Base-by-base conservation (phyloP, 345 rosid species). In the Psidium guajava region DNA sequence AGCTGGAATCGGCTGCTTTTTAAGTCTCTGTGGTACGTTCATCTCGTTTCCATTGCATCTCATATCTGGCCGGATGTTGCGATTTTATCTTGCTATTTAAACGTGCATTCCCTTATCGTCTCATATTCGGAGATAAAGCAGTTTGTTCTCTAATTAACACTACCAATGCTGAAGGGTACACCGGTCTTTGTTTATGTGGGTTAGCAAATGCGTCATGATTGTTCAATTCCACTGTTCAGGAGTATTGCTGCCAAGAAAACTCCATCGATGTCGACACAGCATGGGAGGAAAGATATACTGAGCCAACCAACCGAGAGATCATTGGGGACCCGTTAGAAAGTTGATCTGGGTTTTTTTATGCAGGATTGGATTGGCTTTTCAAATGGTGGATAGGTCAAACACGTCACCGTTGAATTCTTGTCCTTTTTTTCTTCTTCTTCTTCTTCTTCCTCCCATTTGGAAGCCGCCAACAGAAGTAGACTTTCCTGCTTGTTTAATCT, bases 221-320 rank as follows among this genome's bases (percentile, higher is more conserved):
- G 86, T 64, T 85, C n/a, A 81, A 81, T 80, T 57, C 20, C 54
- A 55, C 75, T 85, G 64, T 85, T 80, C 28, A 18, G 83, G 86
- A 56, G 50, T 18, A 20, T 74, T 24, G 25, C 49, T 80, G 57
- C 42, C 40, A 49, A 49, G 80, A n/a, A 42, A 58, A 47, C 36
- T 50, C 54, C 69, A 58, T 44, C 0, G 64, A 51, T 64, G 82
- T 27, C 75, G 86, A 84, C 86, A 13, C 54, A 11, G 82, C 74
- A 74, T 40, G 82, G 49, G 28, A 2, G 25, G 25, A 84, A 24
- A 61, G 44, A 22, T 42, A 54, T 21, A 10, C 16, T 28, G 83
- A 57, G 44, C 51, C 20, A 36, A 58, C 27, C 32, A 25, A 24
- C 54, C n/a, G 24, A 42, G n/a, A 11, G 18, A 8, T 20, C 56